These are phyloP conservation scores for Conticribra guillardii DNA, from an alignment of 108 stramenopile species.

Conservation along the genomic window DNA sequence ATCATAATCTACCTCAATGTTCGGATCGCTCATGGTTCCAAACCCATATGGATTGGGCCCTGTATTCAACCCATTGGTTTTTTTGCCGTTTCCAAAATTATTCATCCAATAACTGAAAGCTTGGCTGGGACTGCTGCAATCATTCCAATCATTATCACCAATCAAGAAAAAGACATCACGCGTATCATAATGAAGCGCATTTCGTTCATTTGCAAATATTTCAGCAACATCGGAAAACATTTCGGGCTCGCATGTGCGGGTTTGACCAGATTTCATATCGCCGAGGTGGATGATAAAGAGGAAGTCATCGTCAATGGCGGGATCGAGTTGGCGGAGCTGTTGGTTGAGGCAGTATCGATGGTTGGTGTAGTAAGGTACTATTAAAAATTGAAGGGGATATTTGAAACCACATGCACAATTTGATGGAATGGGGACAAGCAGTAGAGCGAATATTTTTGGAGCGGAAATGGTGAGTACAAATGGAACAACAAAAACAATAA, in stretches of 20 bases:
- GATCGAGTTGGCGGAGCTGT: slow-evolving; percentile 19
- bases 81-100: slow-evolving; percentile 18
- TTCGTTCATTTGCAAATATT: slow-evolving; percentile 5
- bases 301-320: slow-evolving; percentile 6
- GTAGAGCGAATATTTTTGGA: too few relatives aligned
- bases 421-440: too few relatives aligned
- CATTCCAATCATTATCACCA: slow-evolving; percentile 20
- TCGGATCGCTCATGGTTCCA: slow-evolving; percentile 16
- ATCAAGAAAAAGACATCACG: slow-evolving; percentile 12
- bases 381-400: neutral
- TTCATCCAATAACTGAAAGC: slow-evolving; percentile 16
- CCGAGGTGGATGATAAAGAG: slow-evolving; percentile 19
- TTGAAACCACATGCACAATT: neutral
- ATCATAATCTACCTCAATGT: slow-evolving; percentile 11
- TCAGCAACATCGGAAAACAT: slow-evolving; percentile 16
- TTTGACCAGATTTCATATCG: slow-evolving; percentile 7
- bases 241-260: neutral
- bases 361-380: slow-evolving; percentile 17
- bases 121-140: neutral
- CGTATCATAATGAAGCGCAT: slow-evolving; percentile 9
- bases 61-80: slow-evolving; percentile 16
- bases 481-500: too few relatives aligned
- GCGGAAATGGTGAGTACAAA: too few relatives aligned
- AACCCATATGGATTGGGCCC: slow-evolving; percentile 23
- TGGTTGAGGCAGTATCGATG: slow-evolving; percentile 26